These are phyloP conservation scores for Podila epigama DNA, from an alignment of 192 early-diverging fungal species.

Conservation along the genomic window DNA sequence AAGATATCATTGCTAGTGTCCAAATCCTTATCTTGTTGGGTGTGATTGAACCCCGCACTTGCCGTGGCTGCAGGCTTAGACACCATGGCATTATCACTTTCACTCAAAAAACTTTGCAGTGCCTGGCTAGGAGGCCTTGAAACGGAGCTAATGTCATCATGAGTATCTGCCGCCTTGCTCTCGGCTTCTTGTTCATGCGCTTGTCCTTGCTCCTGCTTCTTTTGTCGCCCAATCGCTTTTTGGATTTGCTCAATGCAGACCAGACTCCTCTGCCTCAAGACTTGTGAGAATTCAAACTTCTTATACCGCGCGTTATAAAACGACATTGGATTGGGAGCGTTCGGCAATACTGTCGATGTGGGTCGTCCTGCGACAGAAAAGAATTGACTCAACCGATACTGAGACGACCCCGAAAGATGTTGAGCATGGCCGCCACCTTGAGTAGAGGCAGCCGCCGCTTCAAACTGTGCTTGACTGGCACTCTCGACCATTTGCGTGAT, in stretches of 20 bases:
- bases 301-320: slow-evolving; percentile 50
- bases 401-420: slow-evolving; percentile 19
- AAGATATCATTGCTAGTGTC: background rate
- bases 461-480: background rate
- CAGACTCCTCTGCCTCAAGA: slow-evolving; percentile 37
- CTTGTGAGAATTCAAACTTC: slow-evolving; percentile 50
- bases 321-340: slow-evolving; percentile 20
- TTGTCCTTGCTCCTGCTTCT: background rate
- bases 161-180: no score
- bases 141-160: no score
- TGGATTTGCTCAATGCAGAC: slow-evolving; percentile 46
- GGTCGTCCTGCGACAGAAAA: slow-evolving; percentile 4
- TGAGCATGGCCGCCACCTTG: slow-evolving; percentile 1
- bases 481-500: slow-evolving; percentile 38
- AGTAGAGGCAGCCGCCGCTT: background rate
- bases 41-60: background rate
- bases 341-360: background rate
- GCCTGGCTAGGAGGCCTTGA: no score
- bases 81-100: no score
- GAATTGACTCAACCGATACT: slow-evolving; percentile 36
- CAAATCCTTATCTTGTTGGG: no score
- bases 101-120: no score
- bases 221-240: slow-evolving; percentile 7
- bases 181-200: background rate
- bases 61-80: no score